Base-by-base conservation (phyloP, 345 rosid species). In the Camelina laxa region DNA sequence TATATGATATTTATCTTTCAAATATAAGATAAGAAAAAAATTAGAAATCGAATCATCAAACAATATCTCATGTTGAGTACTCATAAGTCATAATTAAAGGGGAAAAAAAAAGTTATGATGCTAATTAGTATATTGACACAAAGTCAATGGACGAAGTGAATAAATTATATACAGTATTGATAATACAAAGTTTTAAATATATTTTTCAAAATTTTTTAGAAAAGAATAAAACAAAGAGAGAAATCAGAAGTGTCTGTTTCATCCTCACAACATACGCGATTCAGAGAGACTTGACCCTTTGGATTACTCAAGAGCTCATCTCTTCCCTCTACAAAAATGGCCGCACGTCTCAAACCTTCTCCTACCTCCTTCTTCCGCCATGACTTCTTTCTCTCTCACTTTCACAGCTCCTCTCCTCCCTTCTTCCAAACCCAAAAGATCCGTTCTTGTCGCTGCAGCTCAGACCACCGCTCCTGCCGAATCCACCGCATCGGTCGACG, bases 301-400 rank as follows among this genome's bases (percentile, higher is more conserved):
- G 61, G 47, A 31, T 62, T 45, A 14, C 79, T 89, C 86, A 87
- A 89, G 41, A 81, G 98, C 74, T 81, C 83, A 67, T 62, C 57
- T 61, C 30, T 17, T 36, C 47, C 55, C 74, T 57, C 82, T 84
- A 82, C 87, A 82, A 83, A 77, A 87, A 83, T 80, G 90, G 65
- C 71, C 72, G 58, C 84, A 57, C 72, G 27, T 66, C 67, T 60
- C 22, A 50, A 41, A 64, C 65, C 69, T 42, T 72, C 73, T 67
- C 51, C 14, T 58, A 76, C 22, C 42, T 27, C 2, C 60, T 30
- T 15, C 64, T 24, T 33, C 73, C 39, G 20, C 55, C 68, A 64
- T 69, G 9, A 33, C 91, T 7, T 86, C 91, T 7, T 75, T 85
- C 55, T 79, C 93, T 6, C 82, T 83, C 61, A 82, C 76, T 59